Percentiles rank a stretch among this genome's conserved stretches.
Evolutionary conservation across 371 early-diverging fungal species (phyloP).

Genomic region (Blakeslea trispora): DNA sequence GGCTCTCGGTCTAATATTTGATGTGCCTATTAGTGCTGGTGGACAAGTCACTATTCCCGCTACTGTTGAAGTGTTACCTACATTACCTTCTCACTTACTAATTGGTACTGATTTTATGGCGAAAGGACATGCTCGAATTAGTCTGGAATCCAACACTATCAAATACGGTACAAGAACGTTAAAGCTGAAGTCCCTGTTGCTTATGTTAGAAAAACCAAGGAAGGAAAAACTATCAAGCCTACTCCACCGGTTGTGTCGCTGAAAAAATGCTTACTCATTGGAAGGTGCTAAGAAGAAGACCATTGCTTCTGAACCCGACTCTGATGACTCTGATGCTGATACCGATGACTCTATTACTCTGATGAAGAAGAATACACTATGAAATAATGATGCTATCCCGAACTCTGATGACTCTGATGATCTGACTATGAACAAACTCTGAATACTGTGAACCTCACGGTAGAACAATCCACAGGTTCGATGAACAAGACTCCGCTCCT

Average conservation of each 20-base stretch:
- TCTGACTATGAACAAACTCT: too few relatives aligned
- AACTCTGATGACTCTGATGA: too few relatives aligned
- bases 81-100: not conserved
- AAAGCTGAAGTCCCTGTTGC: not conserved
- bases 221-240: not conserved
- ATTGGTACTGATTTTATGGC: slow-evolving; percentile 7
- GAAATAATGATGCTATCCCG: too few relatives aligned
- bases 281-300: not conserved
- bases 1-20: slow-evolving; percentile 4
- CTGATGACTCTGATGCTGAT: too few relatives aligned
- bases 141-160: not conserved
- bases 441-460: not conserved
- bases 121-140: not conserved
- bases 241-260: too few relatives aligned
- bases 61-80: slow-evolving; percentile 4
- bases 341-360: too few relatives aligned
- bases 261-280: not conserved
- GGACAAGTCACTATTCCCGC: slow-evolving; percentile 4
- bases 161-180: not conserved
- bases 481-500: not conserved
- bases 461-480: slow-evolving; percentile 1
- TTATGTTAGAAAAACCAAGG: not conserved
- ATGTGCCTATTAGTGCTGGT: slow-evolving; percentile 6
- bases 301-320: not conserved
- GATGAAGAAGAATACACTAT: too few relatives aligned